Evolutionary conservation across 768 basidiomycete species (phyloP).

Genomic region (Lactarius vividus): DNA sequence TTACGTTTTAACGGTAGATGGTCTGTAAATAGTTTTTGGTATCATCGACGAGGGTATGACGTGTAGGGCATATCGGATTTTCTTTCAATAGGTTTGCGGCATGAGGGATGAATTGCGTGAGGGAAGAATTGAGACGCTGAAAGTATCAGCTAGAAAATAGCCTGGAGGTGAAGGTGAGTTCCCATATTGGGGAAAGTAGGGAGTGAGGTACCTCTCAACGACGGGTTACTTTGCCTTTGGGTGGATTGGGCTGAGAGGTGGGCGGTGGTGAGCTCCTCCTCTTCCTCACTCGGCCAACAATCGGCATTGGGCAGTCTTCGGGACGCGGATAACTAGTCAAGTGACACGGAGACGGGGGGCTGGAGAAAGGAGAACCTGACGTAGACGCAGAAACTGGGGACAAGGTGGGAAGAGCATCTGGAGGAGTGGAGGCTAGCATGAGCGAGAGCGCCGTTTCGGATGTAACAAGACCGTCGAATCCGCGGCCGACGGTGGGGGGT

Average conservation of each 20-base stretch:
- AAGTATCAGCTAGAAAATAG: background rate
- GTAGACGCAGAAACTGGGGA: background rate
- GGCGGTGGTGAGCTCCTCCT: background rate
- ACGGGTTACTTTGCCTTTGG: background rate
- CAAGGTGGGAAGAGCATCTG: background rate
- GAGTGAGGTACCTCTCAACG: background rate
- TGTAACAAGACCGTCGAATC: background rate
- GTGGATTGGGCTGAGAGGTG: background rate
- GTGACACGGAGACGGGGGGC: background rate
- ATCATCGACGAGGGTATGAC: background rate
- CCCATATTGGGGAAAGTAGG: background rate
- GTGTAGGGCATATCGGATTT: background rate
- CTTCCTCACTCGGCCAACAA: slow-evolving; percentile 7
- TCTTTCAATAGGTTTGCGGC: background rate
- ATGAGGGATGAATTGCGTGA: background rate
- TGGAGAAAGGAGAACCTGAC: background rate
- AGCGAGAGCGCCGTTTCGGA: slow-evolving; percentile 10
- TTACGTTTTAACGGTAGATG: background rate
- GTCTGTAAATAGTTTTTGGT: background rate
- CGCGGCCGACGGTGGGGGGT: background rate
- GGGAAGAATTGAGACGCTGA: background rate
- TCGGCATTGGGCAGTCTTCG: slow-evolving; percentile 8
- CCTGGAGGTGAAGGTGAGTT: background rate
- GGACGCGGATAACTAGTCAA: slow-evolving; percentile 1
- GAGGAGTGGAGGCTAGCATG: slow-evolving; percentile 1